Evolutionary conservation across 441 rosid species (phyloP).

Genomic region (Viola pubescens): DNA sequence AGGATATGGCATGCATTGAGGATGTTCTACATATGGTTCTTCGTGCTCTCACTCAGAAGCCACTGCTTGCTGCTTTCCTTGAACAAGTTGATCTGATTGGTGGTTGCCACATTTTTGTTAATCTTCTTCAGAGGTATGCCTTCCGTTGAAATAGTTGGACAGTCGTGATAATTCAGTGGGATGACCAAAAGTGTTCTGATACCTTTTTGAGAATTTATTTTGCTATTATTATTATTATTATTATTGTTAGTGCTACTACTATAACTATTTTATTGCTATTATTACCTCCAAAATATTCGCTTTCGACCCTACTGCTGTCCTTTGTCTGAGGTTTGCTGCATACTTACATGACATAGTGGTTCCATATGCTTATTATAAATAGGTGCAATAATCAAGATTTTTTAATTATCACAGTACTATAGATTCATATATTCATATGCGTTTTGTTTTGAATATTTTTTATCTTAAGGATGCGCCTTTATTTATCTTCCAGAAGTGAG

Average conservation of each 20-base stretch:
- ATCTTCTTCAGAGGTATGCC: slow-evolving; percentile 83
- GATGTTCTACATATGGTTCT: slow-evolving; percentile 93
- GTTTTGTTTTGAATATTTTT: neutral
- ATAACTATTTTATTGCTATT: too few relatives aligned
- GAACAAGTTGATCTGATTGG: slow-evolving; percentile 85
- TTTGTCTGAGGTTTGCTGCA: too few relatives aligned
- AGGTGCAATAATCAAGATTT: too few relatives aligned
- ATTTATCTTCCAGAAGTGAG: slow-evolving; percentile 8
- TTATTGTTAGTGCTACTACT: too few relatives aligned
- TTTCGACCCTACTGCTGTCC: too few relatives aligned
- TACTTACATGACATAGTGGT: too few relatives aligned
- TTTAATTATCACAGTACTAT: too few relatives aligned
- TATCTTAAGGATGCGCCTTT: neutral
- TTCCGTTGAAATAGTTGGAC: neutral
- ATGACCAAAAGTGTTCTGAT: too few relatives aligned
- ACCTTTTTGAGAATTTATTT: too few relatives aligned
- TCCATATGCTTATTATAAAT: too few relatives aligned
- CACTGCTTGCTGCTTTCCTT: slow-evolving; percentile 67
- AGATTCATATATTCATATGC: neutral
- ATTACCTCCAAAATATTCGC: too few relatives aligned
- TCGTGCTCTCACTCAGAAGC: slow-evolving; percentile 79
- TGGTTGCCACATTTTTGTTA: slow-evolving; percentile 85
- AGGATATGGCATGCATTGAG: slow-evolving; percentile 89
- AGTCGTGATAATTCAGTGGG: neutral
- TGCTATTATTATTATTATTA: too few relatives aligned